Conservation (phyloP, 2,329 filamentous ascomycete genomes). For the Botrytis paeoniae region DNA sequence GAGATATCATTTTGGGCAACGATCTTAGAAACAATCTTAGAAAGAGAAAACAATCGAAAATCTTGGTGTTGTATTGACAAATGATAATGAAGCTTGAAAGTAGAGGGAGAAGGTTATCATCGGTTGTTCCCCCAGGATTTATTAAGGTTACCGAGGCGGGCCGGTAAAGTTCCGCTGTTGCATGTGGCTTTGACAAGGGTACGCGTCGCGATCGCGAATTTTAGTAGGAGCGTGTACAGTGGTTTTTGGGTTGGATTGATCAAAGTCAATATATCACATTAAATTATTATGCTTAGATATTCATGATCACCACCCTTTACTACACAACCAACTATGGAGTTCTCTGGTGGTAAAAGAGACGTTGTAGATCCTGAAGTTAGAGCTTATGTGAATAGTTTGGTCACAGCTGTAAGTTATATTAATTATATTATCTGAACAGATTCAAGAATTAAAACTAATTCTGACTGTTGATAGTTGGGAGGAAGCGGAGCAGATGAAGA, state of each 20-base stretch:
- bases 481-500: constrained; percentile 76
- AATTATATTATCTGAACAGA: constrained; percentile 20
- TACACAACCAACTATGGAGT: constrained; percentile 49
- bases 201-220: constrained; percentile 17
- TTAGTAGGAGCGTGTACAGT: constrained; percentile 27
- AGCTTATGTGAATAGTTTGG: constrained; percentile 88
- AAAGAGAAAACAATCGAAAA: not conserved
- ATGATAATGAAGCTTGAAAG: not conserved
- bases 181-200: constrained; percentile 18
- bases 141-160: constrained; percentile 4
- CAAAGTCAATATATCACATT: not conserved
- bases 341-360: constrained; percentile 50
- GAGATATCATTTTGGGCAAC: constrained; percentile 32
- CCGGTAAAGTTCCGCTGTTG: not conserved
- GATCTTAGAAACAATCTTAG: not conserved
- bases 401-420: constrained; percentile 64
- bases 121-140: constrained; percentile 15
- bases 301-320: constrained; percentile 4
- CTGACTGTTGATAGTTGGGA: constrained; percentile 63
- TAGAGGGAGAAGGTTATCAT: not conserved
- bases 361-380: constrained; percentile 88
- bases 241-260: constrained; percentile 17
- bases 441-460: constrained; percentile 18
- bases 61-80: not conserved
- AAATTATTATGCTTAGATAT: constrained; percentile 5